Conservation (phyloP, 768 basidiomycete genomes). For the Phlebiopsis gigantea region DNA sequence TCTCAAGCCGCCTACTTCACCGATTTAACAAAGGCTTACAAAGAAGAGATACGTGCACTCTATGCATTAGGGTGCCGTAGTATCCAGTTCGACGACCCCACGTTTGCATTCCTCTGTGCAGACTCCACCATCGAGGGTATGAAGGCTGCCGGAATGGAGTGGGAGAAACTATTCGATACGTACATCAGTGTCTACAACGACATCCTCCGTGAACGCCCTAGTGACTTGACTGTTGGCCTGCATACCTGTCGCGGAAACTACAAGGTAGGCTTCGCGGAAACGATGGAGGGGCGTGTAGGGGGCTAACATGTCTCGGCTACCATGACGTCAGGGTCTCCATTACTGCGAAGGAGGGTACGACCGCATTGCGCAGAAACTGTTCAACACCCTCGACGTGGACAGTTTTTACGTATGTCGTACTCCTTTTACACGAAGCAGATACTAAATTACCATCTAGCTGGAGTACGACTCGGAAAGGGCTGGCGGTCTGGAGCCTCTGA, state of each 20-base stretch:
- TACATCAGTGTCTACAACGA: slow-evolving; percentile 60
- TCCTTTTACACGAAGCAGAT: background rate
- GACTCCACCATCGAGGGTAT: slow-evolving; percentile 47
- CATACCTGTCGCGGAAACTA: slow-evolving; percentile 53
- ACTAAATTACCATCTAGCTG: slow-evolving; percentile 28
- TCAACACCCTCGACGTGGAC: slow-evolving; percentile 55
- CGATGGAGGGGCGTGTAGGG: background rate
- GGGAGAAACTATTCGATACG: slow-evolving; percentile 53
- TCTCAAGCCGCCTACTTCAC: slow-evolving; percentile 37
- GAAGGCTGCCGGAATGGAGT: slow-evolving; percentile 52
- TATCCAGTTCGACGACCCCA: slow-evolving; percentile 43
- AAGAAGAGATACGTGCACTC: slow-evolving; percentile 38
- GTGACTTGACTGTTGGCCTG: slow-evolving; percentile 46
- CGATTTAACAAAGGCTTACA: slow-evolving; percentile 41
- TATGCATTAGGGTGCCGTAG: slow-evolving; percentile 39
- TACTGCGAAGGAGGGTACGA: slow-evolving; percentile 57
- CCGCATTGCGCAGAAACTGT: slow-evolving; percentile 46
- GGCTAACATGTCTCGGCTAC: slow-evolving; percentile 23
- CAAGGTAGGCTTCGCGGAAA: slow-evolving; percentile 16
- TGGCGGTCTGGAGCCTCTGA: slow-evolving; percentile 50
- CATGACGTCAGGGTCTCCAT: slow-evolving; percentile 38
- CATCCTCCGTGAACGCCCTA: slow-evolving; percentile 43
- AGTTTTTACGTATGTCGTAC: slow-evolving; percentile 32
- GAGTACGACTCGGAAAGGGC: slow-evolving; percentile 61
- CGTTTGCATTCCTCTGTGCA: slow-evolving; percentile 57